Conservation (phyloP, 2,329 filamentous ascomycete species). For the Gliomastix tumulicola region DNA sequence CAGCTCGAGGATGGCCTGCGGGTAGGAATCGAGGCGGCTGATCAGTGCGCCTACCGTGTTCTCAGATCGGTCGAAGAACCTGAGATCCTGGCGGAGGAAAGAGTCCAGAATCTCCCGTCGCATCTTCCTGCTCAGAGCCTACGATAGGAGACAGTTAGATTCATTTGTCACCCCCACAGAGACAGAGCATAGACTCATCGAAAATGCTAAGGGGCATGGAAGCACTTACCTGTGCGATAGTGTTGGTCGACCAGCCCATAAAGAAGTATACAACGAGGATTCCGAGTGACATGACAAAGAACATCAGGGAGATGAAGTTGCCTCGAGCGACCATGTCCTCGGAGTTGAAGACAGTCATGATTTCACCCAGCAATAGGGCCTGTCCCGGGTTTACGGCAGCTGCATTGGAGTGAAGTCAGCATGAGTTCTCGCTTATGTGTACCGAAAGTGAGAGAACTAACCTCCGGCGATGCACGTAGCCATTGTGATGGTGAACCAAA, state of each 20-base stretch:
- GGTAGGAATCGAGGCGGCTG: constrained; percentile 25
- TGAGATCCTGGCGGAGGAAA: constrained; percentile 31
- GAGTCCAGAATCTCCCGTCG: constrained; percentile 14
- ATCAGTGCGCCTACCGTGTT: constrained; percentile 29
- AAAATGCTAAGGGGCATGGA: neutral
- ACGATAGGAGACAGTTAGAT: neutral
- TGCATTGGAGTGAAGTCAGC: constrained; percentile 1
- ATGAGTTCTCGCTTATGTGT: neutral
- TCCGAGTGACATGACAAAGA: constrained; percentile 15
- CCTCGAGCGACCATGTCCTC: constrained; percentile 14
- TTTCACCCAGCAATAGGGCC: constrained; percentile 19
- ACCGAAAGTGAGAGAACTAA: constrained; percentile 2
- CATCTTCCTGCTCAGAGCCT: constrained; percentile 10
- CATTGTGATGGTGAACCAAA: constrained; percentile 6
- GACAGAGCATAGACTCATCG: too few relatives aligned
- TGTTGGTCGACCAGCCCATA: constrained; percentile 10
- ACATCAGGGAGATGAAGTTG: constrained; percentile 28
- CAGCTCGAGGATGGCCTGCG: constrained; percentile 29
- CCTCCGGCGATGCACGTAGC: constrained; percentile 6
- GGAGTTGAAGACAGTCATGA: constrained; percentile 18
- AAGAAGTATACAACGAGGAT: constrained; percentile 11
- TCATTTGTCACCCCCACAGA: too few relatives aligned
- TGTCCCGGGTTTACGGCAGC: constrained; percentile 21
- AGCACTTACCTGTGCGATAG: constrained; percentile 9
- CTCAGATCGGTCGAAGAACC: constrained; percentile 32